Evolutionary conservation across 1,284 basidiomycete genomes (phyloP).

Genomic region (Pseudozyma thailandica): DNA sequence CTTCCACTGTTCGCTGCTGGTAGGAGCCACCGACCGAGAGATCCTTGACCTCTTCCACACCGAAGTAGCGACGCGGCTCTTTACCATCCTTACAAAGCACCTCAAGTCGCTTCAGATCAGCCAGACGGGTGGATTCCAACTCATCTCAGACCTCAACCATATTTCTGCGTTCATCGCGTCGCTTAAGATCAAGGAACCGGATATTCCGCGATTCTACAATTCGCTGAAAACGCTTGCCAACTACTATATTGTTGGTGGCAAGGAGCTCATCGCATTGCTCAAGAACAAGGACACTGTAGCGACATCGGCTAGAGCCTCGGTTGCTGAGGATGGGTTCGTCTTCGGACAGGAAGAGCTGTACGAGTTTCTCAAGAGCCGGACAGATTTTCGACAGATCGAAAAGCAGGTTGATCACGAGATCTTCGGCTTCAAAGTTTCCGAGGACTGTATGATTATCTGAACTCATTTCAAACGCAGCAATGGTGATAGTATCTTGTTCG

Average conservation of each 20-base stretch:
- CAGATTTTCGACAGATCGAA: conserved; percentile 63
- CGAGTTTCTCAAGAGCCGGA: conserved; percentile 41
- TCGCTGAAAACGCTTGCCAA: conserved; percentile 96
- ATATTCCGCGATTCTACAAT: conserved; percentile 86
- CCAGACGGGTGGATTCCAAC: conserved; percentile 89
- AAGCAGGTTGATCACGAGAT: conserved; percentile 66
- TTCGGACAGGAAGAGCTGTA: conserved; percentile 77
- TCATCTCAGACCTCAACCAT: conserved; percentile 93
- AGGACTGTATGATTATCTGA: conserved; percentile 56
- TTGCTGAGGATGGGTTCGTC: conserved; percentile 22
- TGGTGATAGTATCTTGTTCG: too few relatives aligned
- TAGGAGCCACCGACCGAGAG: conserved; percentile 92
- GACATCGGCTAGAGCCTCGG: conserved; percentile 5
- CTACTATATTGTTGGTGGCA: conserved; percentile 78
- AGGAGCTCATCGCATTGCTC: conserved; percentile 76
- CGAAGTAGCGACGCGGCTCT: conserved; percentile 91
- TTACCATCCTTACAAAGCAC: conserved; percentile 91
- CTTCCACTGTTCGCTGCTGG: conserved; percentile 87
- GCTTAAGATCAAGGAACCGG: conserved; percentile 68
- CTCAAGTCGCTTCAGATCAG: conserved; percentile 97
- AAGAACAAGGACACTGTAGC: conserved; percentile 15
- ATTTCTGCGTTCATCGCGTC: conserved; percentile 85
- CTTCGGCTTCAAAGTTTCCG: conserved; percentile 65
- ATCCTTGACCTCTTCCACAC: conserved; percentile 97
- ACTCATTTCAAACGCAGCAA: too few relatives aligned